Conservation (phyloP, 129 eudicot genomes). For the Rutidosis leptorrhynchoides region DNA sequence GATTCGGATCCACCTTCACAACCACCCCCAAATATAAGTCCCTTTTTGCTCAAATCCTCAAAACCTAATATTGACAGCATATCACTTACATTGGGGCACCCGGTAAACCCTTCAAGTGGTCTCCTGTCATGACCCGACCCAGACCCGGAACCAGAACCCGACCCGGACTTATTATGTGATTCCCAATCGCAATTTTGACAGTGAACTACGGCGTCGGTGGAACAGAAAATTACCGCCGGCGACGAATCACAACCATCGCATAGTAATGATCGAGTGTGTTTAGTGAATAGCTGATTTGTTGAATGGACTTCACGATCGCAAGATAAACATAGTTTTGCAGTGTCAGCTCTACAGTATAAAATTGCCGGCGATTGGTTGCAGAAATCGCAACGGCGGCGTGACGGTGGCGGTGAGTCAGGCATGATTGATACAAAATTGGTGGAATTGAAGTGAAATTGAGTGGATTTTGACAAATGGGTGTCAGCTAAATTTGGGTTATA, state of each 20-base stretch:
- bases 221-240: conserved; percentile 68
- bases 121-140: conserved; percentile 49
- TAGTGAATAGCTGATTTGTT: conserved; percentile 63
- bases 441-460: background rate
- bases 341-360: conserved; percentile 78
- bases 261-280: conserved; percentile 70
- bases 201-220: conserved; percentile 49
- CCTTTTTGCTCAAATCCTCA: conserved; percentile 62
- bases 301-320: conserved; percentile 84
- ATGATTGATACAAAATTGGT: conserved; percentile 2
- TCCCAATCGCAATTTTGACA: conserved; percentile 97
- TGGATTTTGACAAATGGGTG: background rate
- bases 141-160: background rate
- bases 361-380: conserved; percentile 57
- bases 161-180: conserved; percentile 27
- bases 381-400: conserved; percentile 58
- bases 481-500: background rate
- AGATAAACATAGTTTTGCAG: conserved; percentile 71
- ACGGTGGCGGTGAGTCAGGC: conserved; percentile 29
- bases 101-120: conserved; percentile 69
- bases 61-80: conserved; percentile 56
- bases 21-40: conserved; percentile 19
- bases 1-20: conserved; percentile 27
- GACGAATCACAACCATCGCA: conserved; percentile 68
- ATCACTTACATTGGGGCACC: conserved; percentile 62